Percentiles rank a stretch among this genome's conserved stretches.
Conservation (phyloP, 805 yeast species). For the Lipomyces chichibuensis region DNA sequence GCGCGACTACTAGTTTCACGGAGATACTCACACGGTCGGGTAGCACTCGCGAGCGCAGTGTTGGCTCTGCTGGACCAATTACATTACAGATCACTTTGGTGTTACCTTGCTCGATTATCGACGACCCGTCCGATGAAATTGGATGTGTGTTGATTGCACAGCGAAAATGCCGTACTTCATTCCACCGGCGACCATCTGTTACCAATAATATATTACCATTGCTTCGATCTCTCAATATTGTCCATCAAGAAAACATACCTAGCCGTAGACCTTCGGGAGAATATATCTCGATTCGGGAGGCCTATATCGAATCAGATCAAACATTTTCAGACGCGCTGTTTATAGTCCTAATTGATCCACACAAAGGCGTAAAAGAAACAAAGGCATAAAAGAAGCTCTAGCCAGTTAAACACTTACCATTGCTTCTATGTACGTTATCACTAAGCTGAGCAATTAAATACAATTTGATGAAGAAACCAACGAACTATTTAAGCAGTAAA, state of each 20-base stretch:
- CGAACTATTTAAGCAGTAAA: not conserved
- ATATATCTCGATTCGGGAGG: constrained; percentile 63
- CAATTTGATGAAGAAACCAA: not conserved
- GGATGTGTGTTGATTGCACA: constrained; percentile 89
- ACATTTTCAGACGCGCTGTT: not conserved
- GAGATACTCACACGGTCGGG: constrained; percentile 59
- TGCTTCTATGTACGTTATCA: not conserved
- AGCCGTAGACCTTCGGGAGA: constrained; percentile 93
- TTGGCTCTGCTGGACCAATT: constrained; percentile 88
- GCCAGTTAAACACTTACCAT: not conserved
- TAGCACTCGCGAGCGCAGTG: constrained; percentile 50
- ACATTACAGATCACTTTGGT: constrained; percentile 84
- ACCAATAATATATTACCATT: not conserved
- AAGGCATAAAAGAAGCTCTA: not conserved
- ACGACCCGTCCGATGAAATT: constrained; percentile 82
- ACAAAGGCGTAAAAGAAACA: not conserved
- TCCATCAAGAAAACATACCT: constrained; percentile 25
- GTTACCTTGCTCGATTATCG: constrained; percentile 89
- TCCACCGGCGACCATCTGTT: constrained; percentile 89
- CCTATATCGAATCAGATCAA: not conserved
- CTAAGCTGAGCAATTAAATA: not conserved
- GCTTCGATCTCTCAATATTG: not conserved
- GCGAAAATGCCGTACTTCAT: constrained; percentile 80
- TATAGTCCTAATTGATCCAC: not conserved
- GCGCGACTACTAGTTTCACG: constrained; percentile 71